These are phyloP conservation scores for Leccinum fibrillosum DNA, from an alignment of 768 basidiomycete genomes.

Conservation along the genomic window DNA sequence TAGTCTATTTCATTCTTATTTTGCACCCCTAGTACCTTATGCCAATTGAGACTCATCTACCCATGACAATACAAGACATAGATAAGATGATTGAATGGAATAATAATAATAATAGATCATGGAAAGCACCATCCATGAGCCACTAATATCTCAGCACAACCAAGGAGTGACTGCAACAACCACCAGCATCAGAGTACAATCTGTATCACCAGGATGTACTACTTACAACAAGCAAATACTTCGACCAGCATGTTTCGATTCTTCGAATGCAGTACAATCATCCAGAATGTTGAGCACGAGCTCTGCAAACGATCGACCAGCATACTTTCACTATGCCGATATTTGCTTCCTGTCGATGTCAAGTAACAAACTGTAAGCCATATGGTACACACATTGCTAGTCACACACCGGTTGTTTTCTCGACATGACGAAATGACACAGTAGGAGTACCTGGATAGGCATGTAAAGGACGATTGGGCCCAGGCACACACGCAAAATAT, in stretches of 20 bases:
- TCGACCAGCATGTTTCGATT: too few species aligned
- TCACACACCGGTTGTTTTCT: neutral
- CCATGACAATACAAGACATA: too few species aligned
- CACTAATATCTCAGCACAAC: slow-evolving; percentile 4
- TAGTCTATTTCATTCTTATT: too few species aligned
- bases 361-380: neutral
- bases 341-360: neutral
- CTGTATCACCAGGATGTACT: slow-evolving; percentile 54
- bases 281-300: neutral
- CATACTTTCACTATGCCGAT: neutral
- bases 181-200: slow-evolving; percentile 73
- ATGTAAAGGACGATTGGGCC: neutral
- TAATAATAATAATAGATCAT: too few species aligned
- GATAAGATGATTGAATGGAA: too few species aligned
- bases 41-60: too few species aligned
- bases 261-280: too few species aligned
- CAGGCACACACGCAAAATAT: too few species aligned
- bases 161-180: neutral
- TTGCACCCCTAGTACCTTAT: too few species aligned
- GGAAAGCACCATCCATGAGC: neutral
- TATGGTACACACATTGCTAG: neutral
- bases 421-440: neutral
- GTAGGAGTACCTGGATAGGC: too few species aligned
- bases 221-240: too few species aligned
- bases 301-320: neutral